Conservation (phyloP, 164 flowering plant genomes). For the Aristolochia californica region DNA sequence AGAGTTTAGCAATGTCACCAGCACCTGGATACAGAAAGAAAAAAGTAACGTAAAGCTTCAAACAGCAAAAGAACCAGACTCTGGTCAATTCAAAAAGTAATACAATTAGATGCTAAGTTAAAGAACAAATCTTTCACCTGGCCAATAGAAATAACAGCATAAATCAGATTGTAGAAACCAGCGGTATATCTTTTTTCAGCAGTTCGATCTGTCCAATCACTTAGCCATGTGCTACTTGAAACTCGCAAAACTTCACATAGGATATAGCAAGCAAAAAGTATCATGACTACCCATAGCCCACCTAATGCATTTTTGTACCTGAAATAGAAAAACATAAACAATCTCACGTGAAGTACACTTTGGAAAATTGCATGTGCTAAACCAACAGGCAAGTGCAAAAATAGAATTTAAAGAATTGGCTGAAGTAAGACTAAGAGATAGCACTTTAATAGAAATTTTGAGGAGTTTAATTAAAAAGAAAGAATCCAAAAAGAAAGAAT, state of each 20-base stretch:
- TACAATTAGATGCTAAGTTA: not conserved
- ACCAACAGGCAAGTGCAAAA: too few relatives aligned
- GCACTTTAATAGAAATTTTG: too few relatives aligned
- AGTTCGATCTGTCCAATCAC: constrained; percentile 82
- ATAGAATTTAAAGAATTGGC: too few relatives aligned
- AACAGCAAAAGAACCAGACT: not conserved
- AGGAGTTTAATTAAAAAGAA: too few relatives aligned
- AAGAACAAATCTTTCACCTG: constrained; percentile 36
- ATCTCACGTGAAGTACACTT: not conserved
- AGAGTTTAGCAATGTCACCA: constrained; percentile 75
- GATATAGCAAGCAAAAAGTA: constrained; percentile 65
- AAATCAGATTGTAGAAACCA: constrained; percentile 60
- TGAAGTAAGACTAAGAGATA: too few relatives aligned
- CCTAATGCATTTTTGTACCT: constrained; percentile 94
- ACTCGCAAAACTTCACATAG: constrained; percentile 63
- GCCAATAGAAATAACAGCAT: constrained; percentile 67
- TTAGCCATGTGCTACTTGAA: constrained; percentile 94
- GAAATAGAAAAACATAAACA: constrained; percentile 2
- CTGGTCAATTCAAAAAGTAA: not conserved
- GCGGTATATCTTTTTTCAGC: constrained; percentile 35
- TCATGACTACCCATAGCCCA: constrained; percentile 74
- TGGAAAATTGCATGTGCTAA: not conserved
- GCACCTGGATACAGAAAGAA: constrained; percentile 42
- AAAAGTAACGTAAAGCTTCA: constrained; percentile 4
- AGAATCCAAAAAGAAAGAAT: too few relatives aligned